These are phyloP conservation scores for Ganoderma lingzhi DNA, from an alignment of 1,284 basidiomycete genomes.

Conservation along the genomic window DNA sequence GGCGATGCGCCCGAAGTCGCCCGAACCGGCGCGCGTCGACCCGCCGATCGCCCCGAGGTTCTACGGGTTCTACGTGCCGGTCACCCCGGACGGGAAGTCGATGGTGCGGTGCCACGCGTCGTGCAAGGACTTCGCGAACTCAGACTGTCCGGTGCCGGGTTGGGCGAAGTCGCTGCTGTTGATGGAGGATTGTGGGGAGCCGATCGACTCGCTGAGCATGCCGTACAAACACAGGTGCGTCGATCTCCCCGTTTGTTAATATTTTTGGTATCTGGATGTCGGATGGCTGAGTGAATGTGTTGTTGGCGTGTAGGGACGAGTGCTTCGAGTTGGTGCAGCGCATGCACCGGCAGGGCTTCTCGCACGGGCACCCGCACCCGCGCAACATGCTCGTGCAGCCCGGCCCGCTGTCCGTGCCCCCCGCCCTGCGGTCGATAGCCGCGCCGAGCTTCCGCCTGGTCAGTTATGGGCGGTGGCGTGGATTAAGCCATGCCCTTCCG, in stretches of 20 bases:
- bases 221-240: constrained; percentile 45
- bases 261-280: background rate
- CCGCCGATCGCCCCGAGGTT: constrained; percentile 58
- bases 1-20: constrained; percentile 52
- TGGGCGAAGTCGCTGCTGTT: constrained; percentile 54
- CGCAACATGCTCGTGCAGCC: constrained; percentile 57
- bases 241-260: background rate
- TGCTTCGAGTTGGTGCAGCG: constrained; percentile 51
- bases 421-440: constrained; percentile 32
- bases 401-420: constrained; percentile 50
- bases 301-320: constrained; percentile 42
- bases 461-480: constrained; percentile 52
- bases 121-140: constrained; percentile 24
- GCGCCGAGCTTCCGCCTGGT: constrained; percentile 56
- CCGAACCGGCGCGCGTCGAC: constrained; percentile 48
- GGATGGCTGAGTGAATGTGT: background rate
- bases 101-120: constrained; percentile 13
- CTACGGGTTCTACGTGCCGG: constrained; percentile 58
- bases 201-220: constrained; percentile 41
- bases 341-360: constrained; percentile 50
- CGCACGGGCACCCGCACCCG: constrained; percentile 50
- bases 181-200: constrained; percentile 56
- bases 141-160: constrained; percentile 27
- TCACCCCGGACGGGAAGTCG: constrained; percentile 15
- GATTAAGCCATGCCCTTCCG: background rate